Evolutionary conservation across 2,329 filamentous ascomycete genomes (phyloP).

Genomic region (Trichophyton rubrum): DNA sequence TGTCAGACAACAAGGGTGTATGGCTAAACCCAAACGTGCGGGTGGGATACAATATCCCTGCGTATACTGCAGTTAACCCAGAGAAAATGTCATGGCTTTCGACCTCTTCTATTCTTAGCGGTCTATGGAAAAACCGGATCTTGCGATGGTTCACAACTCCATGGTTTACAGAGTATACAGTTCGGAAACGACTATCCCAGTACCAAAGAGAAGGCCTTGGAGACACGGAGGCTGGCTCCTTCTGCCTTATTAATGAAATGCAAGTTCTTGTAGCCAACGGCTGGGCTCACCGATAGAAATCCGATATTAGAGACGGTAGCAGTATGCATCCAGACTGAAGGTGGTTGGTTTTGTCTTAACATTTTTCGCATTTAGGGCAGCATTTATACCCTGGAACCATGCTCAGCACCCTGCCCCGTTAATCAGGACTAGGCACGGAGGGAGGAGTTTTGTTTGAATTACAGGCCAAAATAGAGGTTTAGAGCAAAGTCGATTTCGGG

Average conservation of each 20-base stretch:
- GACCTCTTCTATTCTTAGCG: constrained; percentile 37
- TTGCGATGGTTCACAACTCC: constrained; percentile 28
- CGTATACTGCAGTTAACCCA: constrained; percentile 31
- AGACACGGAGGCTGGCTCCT: constrained; percentile 35
- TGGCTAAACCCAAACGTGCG: constrained; percentile 31
- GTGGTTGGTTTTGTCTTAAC: not conserved
- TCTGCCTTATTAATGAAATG: constrained; percentile 50
- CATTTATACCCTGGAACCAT: not conserved
- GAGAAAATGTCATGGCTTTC: constrained; percentile 35
- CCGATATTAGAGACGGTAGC: not conserved
- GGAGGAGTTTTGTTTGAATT: not conserved
- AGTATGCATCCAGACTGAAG: not conserved
- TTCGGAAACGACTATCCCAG: constrained; percentile 10
- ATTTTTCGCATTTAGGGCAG: not conserved
- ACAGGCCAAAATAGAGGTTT: not conserved
- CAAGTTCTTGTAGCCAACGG: constrained; percentile 46
- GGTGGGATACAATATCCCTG: constrained; percentile 24
- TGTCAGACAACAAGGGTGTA: constrained; percentile 21
- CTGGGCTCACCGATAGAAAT: constrained; percentile 44
- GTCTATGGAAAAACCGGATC: constrained; percentile 47
- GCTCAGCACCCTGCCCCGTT: not conserved
- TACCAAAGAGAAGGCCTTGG: constrained; percentile 14
- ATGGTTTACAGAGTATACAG: constrained; percentile 17
- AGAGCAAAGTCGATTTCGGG: too few species aligned
- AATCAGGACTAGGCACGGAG: not conserved